Evolutionary conservation across 108 stramenopile species (phyloP).

Genomic region (Hondaea fermentalgiana): DNA sequence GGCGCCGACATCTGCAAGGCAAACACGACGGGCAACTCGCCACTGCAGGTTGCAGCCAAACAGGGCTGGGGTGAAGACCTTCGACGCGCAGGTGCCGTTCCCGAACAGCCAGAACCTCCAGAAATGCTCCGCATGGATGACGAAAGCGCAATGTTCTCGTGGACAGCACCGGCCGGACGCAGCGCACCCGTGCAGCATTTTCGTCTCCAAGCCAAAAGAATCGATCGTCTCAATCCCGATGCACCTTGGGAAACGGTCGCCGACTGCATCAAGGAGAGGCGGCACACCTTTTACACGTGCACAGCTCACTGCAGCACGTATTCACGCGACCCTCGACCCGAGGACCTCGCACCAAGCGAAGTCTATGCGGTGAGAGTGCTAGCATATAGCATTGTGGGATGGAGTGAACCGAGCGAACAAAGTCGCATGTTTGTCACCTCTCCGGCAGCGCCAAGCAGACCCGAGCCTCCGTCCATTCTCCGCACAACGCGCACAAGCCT

Average conservation of each 20-base stretch:
- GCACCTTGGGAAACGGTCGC: background rate
- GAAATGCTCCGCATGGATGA: background rate
- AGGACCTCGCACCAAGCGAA: background rate
- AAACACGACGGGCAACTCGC: background rate
- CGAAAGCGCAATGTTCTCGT: background rate
- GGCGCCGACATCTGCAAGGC: slow-evolving; percentile 10
- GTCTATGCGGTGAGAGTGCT: background rate
- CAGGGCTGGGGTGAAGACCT: slow-evolving; percentile 12
- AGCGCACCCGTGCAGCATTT: slow-evolving; percentile 10
- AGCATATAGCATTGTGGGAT: slow-evolving; percentile 1
- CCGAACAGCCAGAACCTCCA: background rate
- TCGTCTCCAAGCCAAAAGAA: background rate
- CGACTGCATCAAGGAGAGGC: background rate
- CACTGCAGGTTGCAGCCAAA: background rate
- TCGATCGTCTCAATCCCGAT: background rate
- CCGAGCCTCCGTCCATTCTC: background rate
- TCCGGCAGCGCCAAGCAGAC: background rate
- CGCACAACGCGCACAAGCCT: background rate
- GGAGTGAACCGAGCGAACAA: background rate
- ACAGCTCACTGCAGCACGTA: background rate
- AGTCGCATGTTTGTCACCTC: background rate
- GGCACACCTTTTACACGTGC: background rate
- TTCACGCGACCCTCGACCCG: background rate
- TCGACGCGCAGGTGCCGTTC: background rate
- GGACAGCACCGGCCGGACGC: background rate